phyloP scores from a whole-genome alignment of 495 filamentous ascomycete genomes.

The Aspergillus diversus region DNA sequence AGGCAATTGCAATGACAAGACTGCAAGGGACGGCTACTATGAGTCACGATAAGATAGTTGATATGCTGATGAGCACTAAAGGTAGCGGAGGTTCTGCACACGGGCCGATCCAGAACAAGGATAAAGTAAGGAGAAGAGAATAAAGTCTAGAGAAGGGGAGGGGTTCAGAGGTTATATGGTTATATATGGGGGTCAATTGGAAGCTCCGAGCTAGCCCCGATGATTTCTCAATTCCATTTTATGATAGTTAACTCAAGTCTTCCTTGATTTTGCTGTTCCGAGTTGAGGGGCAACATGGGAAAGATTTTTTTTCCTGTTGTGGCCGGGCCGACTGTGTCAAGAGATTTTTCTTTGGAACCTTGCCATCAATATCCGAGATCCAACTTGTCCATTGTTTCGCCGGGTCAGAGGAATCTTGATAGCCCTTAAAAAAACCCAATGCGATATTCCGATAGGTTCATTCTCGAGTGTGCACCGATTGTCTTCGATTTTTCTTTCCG shows the following conservation, averaged over 20 bases:
- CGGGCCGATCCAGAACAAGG: not conserved
- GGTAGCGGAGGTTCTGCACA: not conserved
- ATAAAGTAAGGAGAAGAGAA: not conserved
- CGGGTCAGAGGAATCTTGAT: no score
- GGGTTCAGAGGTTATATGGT: not conserved
- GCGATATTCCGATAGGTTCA: not conserved
- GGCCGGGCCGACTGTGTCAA: conserved; percentile 2
- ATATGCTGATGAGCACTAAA: not conserved
- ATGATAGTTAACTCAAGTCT: not conserved
- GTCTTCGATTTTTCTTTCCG: not conserved
- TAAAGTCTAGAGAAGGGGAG: not conserved
- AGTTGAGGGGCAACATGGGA: conserved; percentile 5
- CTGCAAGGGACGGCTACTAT: not conserved
- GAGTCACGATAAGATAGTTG: conserved; percentile 20
- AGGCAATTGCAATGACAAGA: not conserved
- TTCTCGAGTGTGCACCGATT: not conserved
- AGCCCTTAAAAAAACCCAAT: not conserved
- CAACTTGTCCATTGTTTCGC: not conserved
- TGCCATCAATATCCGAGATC: conserved; percentile 27
- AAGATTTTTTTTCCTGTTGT: conserved; percentile 21
- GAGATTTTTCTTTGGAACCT: conserved; percentile 13
- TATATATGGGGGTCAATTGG: no score
- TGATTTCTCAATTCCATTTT: not conserved
- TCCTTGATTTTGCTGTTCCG: not conserved
- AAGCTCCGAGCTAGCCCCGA: not conserved